Percentiles rank a stretch among this genome's conserved stretches.
Evolutionary conservation across 768 basidiomycete species (phyloP).

Genomic region (Naganishia antarctica): DNA sequence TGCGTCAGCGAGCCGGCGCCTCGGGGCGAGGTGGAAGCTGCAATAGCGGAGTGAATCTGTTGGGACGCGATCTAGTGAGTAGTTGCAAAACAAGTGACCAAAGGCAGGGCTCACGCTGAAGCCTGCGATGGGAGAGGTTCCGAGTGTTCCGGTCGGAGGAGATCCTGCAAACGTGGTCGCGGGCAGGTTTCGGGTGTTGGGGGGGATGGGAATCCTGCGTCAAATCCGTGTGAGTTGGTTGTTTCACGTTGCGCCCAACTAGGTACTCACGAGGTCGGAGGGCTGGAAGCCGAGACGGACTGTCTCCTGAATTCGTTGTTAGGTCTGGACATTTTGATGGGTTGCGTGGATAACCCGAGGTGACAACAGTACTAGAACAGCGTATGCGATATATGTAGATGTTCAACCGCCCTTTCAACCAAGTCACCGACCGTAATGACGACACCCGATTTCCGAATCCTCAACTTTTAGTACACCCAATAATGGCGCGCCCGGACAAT

Average conservation of each 20-base stretch:
- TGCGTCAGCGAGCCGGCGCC: not conserved
- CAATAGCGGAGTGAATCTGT: constrained; percentile 1
- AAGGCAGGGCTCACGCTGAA: constrained; percentile 28
- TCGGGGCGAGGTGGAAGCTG: constrained; percentile 20
- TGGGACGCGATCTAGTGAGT: not conserved
- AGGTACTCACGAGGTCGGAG: constrained; percentile 43
- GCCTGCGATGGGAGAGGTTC: constrained; percentile 35
- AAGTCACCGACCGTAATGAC: not conserved
- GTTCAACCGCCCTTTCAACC: not conserved
- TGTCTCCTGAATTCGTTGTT: constrained; percentile 34
- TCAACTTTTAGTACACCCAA: not conserved
- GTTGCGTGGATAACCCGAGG: not conserved
- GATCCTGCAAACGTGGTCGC: constrained; percentile 39
- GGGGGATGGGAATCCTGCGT: constrained; percentile 48
- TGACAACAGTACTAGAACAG: not conserved
- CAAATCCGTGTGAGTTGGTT: not conserved
- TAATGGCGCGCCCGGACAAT: constrained; percentile 4
- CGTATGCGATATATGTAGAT: not conserved
- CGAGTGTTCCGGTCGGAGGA: constrained; percentile 31
- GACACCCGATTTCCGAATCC: constrained; percentile 20
- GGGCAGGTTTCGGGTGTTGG: constrained; percentile 43
- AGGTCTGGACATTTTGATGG: constrained; percentile 20
- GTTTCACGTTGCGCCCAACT: not conserved
- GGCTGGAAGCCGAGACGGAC: constrained; percentile 48
- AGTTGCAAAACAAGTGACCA: constrained; percentile 16